Conservation (phyloP, 345 rosid species). For the Psidium guajava region DNA sequence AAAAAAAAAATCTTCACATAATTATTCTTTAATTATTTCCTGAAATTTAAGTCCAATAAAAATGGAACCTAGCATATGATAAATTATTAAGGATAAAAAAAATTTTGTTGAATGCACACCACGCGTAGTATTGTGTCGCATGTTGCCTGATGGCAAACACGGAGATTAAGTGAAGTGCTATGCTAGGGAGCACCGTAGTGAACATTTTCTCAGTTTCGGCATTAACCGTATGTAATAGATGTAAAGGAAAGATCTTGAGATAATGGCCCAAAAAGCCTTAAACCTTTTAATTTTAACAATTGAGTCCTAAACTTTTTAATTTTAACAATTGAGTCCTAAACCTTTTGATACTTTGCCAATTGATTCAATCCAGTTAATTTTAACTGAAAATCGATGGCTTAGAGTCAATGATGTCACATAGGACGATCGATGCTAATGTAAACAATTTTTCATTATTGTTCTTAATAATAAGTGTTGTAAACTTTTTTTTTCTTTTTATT, state of each 20-base stretch:
- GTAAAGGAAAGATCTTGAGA: background rate
- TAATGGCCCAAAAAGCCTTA: background rate
- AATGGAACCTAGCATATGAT: background rate
- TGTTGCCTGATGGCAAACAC: background rate
- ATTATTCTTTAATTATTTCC: background rate
- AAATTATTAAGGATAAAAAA: background rate
- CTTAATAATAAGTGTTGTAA: no score
- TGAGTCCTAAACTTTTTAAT: no score
- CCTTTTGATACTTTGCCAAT: no score
- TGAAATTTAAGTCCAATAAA: background rate
- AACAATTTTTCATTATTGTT: no score
- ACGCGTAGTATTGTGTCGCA: background rate
- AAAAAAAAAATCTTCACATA: background rate
- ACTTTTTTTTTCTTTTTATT: no score
- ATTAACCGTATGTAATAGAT: background rate
- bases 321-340: no score
- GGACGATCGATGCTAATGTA: no score
- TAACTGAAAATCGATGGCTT: no score
- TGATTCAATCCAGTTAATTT: no score
- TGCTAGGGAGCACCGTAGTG: background rate
- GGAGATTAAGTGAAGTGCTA: background rate
- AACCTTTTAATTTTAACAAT: no score
- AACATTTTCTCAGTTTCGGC: background rate
- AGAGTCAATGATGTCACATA: no score
- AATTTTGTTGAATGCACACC: background rate